Conservation (phyloP, 495 filamentous ascomycete genomes). For the Hyphodiscus hymeniophilus region DNA sequence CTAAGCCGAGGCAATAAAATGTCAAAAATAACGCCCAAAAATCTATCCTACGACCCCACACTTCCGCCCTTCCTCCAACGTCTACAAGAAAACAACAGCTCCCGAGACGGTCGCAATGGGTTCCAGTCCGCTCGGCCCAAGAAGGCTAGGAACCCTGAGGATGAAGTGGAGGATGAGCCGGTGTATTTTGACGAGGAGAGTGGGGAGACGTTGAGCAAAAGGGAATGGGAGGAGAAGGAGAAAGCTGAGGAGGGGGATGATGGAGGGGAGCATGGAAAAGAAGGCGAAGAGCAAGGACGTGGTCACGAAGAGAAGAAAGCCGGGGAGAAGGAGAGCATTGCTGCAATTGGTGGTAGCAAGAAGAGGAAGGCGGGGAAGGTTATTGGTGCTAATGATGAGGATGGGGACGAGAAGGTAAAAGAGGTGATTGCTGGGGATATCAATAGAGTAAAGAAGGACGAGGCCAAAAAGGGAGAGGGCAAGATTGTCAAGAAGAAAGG, state of each 20-base stretch:
- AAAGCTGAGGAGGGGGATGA: background rate
- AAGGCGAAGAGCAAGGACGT: conserved; percentile 2
- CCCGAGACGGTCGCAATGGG: conserved; percentile 23
- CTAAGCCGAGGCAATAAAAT: no score
- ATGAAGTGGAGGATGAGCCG: conserved; percentile 27
- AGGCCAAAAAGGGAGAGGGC: conserved; percentile 14
- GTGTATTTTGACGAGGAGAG: conserved; percentile 31
- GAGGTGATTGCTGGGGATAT: conserved; percentile 3
- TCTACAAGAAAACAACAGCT: conserved; percentile 34
- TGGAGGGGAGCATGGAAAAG: conserved; percentile 4
- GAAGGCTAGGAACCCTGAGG: conserved; percentile 19
- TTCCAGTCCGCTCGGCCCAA: conserved; percentile 21
- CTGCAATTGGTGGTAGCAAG: conserved; percentile 33
- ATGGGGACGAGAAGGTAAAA: conserved; percentile 10
- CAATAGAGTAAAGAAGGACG: conserved; percentile 2
- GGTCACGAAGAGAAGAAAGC: conserved; percentile 14
- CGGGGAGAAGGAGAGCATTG: conserved; percentile 24
- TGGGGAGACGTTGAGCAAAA: conserved; percentile 30
- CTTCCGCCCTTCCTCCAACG: conserved; percentile 48
- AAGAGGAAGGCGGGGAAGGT: conserved; percentile 43
- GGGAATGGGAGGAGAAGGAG: conserved; percentile 23
- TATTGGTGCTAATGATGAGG: conserved; percentile 27
- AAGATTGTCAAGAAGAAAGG: conserved; percentile 34
- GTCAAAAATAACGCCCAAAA: conserved; percentile 42
- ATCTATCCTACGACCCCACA: conserved; percentile 39